A percentile compares a stretch with the other conserved stretches of the same genome.
Conservation (phyloP, 805 yeast genomes). For the Ogataea chonburiensis region DNA sequence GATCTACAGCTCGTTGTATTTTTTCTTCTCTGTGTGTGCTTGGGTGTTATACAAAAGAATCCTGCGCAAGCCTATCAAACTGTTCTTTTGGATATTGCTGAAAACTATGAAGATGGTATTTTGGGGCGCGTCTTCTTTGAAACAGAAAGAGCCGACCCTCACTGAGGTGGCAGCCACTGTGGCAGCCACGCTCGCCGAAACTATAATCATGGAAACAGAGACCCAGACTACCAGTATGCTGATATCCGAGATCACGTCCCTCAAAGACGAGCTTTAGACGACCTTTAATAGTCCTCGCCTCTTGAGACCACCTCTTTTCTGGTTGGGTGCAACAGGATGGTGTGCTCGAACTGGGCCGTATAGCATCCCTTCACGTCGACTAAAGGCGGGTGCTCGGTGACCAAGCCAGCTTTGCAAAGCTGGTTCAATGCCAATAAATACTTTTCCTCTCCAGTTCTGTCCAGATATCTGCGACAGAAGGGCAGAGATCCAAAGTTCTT, state of each 20-base stretch:
- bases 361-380: constrained; percentile 79
- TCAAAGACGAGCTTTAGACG: constrained; percentile 15
- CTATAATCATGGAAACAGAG: constrained; percentile 2
- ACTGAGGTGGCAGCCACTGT: constrained; percentile 4
- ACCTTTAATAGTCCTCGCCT: constrained; percentile 80
- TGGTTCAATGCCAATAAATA: constrained; percentile 83
- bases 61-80: constrained; percentile 41
- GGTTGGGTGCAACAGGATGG: constrained; percentile 84
- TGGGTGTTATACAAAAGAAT: constrained; percentile 54
- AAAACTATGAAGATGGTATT: constrained; percentile 32
- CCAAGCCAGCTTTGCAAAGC: constrained; percentile 81
- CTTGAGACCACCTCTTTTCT: constrained; percentile 91
- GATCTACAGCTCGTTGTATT: constrained; percentile 47
- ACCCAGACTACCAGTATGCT: not conserved
- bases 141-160: constrained; percentile 5
- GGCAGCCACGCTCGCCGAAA: constrained; percentile 2
- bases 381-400: constrained; percentile 92
- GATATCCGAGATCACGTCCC: constrained; percentile 2
- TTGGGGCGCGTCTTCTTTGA: constrained; percentile 16
- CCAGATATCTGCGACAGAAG: constrained; percentile 93
- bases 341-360: constrained; percentile 97
- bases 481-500: constrained; percentile 90
- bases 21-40: constrained; percentile 43
- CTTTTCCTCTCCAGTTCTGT: constrained; percentile 87
- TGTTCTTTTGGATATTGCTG: constrained; percentile 47